Conservation (phyloP, 768 basidiomycete species). For the Leccinum incarnatum region DNA sequence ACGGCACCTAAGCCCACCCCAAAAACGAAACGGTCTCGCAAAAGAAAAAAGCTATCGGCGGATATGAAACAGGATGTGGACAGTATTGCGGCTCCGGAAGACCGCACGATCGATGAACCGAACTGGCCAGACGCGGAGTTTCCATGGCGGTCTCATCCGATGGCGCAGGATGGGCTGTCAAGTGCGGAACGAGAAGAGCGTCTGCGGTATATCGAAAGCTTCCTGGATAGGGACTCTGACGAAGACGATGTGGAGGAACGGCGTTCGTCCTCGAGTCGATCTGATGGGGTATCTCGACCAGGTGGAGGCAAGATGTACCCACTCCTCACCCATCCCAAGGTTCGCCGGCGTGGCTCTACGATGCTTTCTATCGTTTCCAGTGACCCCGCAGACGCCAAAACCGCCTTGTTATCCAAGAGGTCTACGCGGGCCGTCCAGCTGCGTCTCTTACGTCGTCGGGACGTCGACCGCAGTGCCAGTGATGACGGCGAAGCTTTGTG, state of each 20-base stretch:
- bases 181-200: slow-evolving; percentile 59
- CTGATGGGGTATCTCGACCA: slow-evolving; percentile 16
- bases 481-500: slow-evolving; percentile 57
- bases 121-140: slow-evolving; percentile 81
- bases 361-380: slow-evolving; percentile 43
- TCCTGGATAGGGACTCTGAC: slow-evolving; percentile 72
- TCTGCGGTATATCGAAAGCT: slow-evolving; percentile 63
- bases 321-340: slow-evolving; percentile 41
- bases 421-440: slow-evolving; percentile 61
- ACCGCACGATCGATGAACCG: slow-evolving; percentile 46
- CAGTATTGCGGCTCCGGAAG: slow-evolving; percentile 21
- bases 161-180: slow-evolving; percentile 50
- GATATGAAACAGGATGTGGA: slow-evolving; percentile 22
- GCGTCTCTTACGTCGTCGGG: slow-evolving; percentile 42
- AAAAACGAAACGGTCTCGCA: slow-evolving; percentile 44
- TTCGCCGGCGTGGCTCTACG: slow-evolving; percentile 10
- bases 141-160: slow-evolving; percentile 68
- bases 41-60: slow-evolving; percentile 46
- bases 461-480: slow-evolving; percentile 33
- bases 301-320: slow-evolving; percentile 66
- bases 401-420: slow-evolving; percentile 69
- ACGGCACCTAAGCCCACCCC: slow-evolving; percentile 27
- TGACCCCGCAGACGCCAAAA: slow-evolving; percentile 75
- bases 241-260: slow-evolving; percentile 37
- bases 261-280: slow-evolving; percentile 7